Percentiles rank a stretch among this genome's conserved stretches.
phyloP scores from a whole-genome alignment of 306 rosid species.

The Malus fusca region DNA sequence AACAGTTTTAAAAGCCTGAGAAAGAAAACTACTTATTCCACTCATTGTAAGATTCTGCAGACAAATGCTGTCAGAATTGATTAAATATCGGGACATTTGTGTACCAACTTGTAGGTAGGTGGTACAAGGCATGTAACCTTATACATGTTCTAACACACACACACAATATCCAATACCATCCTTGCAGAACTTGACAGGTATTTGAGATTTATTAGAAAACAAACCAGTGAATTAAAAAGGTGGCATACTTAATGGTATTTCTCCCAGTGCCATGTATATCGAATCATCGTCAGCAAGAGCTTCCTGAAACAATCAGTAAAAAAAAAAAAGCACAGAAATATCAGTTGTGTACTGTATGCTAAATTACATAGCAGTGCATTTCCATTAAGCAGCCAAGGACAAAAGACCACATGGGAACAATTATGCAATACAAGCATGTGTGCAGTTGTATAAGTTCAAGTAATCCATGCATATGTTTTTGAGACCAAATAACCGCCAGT shows the following conservation, averaged over 20 bases:
- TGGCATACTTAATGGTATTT: conserved; percentile 85
- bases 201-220: conserved; percentile 29
- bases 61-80: neutral
- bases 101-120: neutral
- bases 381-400: neutral
- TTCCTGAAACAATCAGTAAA: conserved; percentile 55
- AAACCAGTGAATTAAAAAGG: conserved; percentile 39
- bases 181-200: conserved; percentile 11
- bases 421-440: neutral
- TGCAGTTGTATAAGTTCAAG: neutral
- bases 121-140: neutral
- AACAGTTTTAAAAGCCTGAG: neutral
- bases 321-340: neutral
- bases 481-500: conserved; percentile 14
- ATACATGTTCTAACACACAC: neutral
- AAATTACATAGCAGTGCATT: neutral
- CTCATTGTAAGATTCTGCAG: neutral
- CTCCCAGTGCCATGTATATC: conserved; percentile 94
- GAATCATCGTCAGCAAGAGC: conserved; percentile 86
- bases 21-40: neutral
- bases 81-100: neutral
- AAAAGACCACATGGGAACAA: neutral
- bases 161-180: conserved; percentile 20
- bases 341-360: neutral
- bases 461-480: neutral